Evolutionary conservation across 2,329 filamentous ascomycete species (phyloP).

Genomic region (Fonsecaea nubica): DNA sequence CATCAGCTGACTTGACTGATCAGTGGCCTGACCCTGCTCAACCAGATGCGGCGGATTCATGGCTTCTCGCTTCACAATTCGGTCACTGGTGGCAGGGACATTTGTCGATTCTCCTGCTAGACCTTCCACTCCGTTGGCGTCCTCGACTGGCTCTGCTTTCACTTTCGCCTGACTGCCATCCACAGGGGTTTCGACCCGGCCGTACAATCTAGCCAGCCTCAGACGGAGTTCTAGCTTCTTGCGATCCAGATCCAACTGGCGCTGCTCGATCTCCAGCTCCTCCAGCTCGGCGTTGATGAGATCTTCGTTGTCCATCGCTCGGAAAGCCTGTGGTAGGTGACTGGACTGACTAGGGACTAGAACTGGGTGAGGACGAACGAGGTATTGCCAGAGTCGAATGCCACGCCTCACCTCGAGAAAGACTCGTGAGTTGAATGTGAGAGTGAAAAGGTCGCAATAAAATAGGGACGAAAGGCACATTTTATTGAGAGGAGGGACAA

Average conservation of each 20-base stretch:
- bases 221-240: neutral
- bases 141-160: neutral
- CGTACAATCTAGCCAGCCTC: neutral
- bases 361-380: neutral
- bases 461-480: no score
- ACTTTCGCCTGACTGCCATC: neutral
- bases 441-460: no score
- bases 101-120: neutral
- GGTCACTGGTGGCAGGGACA: neutral
- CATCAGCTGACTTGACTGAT: neutral
- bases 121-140: neutral
- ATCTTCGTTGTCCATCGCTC: neutral
- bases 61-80: neutral
- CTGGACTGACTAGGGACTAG: neutral
- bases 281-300: neutral
- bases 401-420: no score
- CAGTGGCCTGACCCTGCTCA: neutral
- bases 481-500: no score
- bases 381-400: neutral
- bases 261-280: constrained; percentile 1
- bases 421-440: no score
- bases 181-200: neutral
- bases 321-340: neutral
- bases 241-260: constrained; percentile 2
- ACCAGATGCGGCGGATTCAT: neutral